Evolutionary conservation across 208 protist genomes (phyloP).

Genomic region (Polymyxa betae): DNA sequence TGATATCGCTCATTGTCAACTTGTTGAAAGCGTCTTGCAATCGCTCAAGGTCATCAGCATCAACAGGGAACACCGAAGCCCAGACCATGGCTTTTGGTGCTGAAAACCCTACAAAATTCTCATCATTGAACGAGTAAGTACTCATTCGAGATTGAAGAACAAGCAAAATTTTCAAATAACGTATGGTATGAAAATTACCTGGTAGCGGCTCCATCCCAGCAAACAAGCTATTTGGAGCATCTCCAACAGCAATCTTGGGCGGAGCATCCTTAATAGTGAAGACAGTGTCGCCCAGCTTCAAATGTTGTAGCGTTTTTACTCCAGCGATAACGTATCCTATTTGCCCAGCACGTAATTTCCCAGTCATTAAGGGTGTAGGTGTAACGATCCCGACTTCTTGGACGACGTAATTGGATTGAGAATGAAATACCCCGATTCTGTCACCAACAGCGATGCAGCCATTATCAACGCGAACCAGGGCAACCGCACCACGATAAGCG

Average conservation of each 20-base stretch:
- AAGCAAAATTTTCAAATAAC: background rate
- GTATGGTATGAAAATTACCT: background rate
- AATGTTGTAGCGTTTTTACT: slow-evolving; percentile 15
- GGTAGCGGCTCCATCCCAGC: background rate
- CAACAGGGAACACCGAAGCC: slow-evolving; percentile 26
- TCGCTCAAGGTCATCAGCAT: background rate
- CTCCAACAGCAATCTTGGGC: background rate
- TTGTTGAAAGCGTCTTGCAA: slow-evolving; percentile 36
- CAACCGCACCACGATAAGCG: slow-evolving; percentile 13
- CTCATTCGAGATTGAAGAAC: no score
- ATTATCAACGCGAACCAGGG: background rate
- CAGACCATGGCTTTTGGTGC: slow-evolving; percentile 28
- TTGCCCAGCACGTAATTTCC: slow-evolving; percentile 14
- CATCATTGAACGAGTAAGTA: no score
- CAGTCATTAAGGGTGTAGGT: background rate
- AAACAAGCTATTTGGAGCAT: background rate
- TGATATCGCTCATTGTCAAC: slow-evolving; percentile 48
- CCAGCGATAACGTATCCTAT: slow-evolving; percentile 28
- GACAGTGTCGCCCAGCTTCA: slow-evolving; percentile 16
- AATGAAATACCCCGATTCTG: slow-evolving; percentile 14
- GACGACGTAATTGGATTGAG: background rate
- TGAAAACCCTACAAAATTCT: no score
- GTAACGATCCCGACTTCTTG: slow-evolving; percentile 40
- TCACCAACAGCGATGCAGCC: background rate
- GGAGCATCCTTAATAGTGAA: slow-evolving; percentile 25